Conservation (phyloP, 2,329 filamentous ascomycete genomes). For the Cladophialophora psammophila region DNA sequence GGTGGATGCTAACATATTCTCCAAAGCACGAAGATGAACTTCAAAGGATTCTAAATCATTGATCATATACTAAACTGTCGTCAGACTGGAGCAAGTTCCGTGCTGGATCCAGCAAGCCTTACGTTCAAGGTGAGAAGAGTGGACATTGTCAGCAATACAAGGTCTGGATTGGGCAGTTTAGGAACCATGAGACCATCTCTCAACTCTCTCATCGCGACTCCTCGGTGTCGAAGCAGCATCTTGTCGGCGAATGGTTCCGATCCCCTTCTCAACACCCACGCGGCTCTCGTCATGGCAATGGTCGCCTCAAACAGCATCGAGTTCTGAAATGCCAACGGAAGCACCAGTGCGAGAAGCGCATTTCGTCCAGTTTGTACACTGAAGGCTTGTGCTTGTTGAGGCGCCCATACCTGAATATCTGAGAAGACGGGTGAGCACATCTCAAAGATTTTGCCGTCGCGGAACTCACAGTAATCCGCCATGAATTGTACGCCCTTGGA, state of each 20-base stretch:
- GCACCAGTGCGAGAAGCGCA: slow-evolving; percentile 22
- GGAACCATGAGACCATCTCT: slow-evolving; percentile 16
- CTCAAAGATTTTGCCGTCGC: neutral
- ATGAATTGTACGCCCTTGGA: slow-evolving; percentile 28
- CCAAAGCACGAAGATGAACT: slow-evolving; percentile 29
- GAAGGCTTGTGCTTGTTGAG: slow-evolving; percentile 28
- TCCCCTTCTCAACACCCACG: slow-evolving; percentile 30
- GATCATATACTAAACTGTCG: slow-evolving; percentile 29
- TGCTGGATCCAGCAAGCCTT: neutral
- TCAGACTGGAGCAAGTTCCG: neutral
- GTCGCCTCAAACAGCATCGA: slow-evolving; percentile 33
- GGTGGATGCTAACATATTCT: slow-evolving; percentile 20
- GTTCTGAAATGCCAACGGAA: slow-evolving; percentile 25
- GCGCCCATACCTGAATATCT: slow-evolving; percentile 33
- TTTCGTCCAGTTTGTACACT: slow-evolving; percentile 23
- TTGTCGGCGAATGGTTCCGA: slow-evolving; percentile 25
- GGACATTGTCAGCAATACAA: slow-evolving; percentile 31
- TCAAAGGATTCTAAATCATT: slow-evolving; percentile 29
- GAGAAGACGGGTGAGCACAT: neutral
- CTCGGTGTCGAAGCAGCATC: slow-evolving; percentile 30
- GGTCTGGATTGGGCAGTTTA: slow-evolving; percentile 3
- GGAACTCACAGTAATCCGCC: slow-evolving; percentile 30
- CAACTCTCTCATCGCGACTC: slow-evolving; percentile 14
- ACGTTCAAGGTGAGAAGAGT: slow-evolving; percentile 32
- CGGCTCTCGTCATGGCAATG: slow-evolving; percentile 31